Percentiles rank a stretch among this genome's conserved stretches.
phyloP scores from a whole-genome alignment of 225 moss, liverwort and hornwort genomes.

The Polytrichum commune region DNA sequence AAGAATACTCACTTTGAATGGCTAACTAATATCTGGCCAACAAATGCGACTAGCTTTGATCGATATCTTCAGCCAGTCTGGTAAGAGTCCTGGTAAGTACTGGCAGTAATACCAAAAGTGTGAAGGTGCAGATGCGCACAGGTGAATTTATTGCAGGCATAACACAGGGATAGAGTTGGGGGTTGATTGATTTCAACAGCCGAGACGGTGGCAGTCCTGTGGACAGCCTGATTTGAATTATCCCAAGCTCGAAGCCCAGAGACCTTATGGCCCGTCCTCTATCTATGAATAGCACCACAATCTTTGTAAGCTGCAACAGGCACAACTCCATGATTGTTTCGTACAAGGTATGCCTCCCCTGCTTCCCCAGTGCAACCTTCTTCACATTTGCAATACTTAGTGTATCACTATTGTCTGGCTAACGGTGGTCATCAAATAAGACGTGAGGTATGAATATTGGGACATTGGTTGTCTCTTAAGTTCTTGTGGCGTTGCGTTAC shows the following conservation, averaged over 20 bases:
- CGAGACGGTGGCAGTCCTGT: conserved; percentile 53
- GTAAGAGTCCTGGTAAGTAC: conserved; percentile 28
- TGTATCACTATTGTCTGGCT: no score
- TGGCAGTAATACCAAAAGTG: conserved; percentile 28
- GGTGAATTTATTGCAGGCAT: conserved; percentile 80
- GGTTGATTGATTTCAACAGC: conserved; percentile 48
- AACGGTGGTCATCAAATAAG: no score
- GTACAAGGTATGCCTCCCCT: conserved; percentile 40
- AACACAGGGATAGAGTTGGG: conserved; percentile 54
- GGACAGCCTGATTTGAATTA: conserved; percentile 75
- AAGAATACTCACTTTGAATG: conserved; percentile 32
- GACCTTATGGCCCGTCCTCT: conserved; percentile 68
- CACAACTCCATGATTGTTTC: conserved; percentile 52
- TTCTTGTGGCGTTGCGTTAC: background rate
- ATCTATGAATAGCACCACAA: conserved; percentile 85
- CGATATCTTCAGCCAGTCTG: conserved; percentile 49
- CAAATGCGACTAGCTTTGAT: conserved; percentile 55
- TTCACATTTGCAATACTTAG: no score
- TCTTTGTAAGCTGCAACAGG: conserved; percentile 65
- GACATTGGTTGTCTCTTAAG: conserved; percentile 1
- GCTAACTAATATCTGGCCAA: conserved; percentile 58
- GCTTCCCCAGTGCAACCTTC: background rate
- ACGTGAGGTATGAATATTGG: no score
- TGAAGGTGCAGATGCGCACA: conserved; percentile 42
- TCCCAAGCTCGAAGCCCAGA: conserved; percentile 69